These are phyloP conservation scores for Candida ficus DNA, from an alignment of 805 yeast genomes.

Conservation along the genomic window DNA sequence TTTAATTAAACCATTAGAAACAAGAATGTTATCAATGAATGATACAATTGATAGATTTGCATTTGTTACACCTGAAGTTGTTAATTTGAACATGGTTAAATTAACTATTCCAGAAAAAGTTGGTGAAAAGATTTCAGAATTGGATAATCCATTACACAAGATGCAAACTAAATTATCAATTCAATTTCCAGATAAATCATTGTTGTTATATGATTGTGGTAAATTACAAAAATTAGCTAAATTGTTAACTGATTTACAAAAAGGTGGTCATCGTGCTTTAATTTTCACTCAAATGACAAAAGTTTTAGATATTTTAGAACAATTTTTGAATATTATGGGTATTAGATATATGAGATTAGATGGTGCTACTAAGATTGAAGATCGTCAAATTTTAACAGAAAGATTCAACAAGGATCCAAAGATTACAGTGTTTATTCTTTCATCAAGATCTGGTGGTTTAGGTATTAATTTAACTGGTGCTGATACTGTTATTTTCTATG, in stretches of 20 bases:
- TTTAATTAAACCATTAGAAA: slow-evolving; percentile 36
- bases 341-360: slow-evolving; percentile 91
- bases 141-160: slow-evolving; percentile 61
- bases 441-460: slow-evolving; percentile 96
- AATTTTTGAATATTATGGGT: slow-evolving; percentile 90
- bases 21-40: slow-evolving; percentile 35
- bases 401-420: slow-evolving; percentile 81
- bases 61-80: slow-evolving; percentile 84
- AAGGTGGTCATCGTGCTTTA: slow-evolving; percentile 87
- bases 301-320: slow-evolving; percentile 89
- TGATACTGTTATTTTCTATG: slow-evolving; percentile 96
- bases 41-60: slow-evolving; percentile 69
- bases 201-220: slow-evolving; percentile 94
- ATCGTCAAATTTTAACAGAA: slow-evolving; percentile 90
- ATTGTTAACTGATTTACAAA: slow-evolving; percentile 69
- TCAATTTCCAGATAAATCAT: slow-evolving; percentile 93
- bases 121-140: slow-evolving; percentile 22
- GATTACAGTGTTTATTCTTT: slow-evolving; percentile 85
- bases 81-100: slow-evolving; percentile 65
- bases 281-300: slow-evolving; percentile 98
- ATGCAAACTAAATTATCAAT: slow-evolving; percentile 83
- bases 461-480: slow-evolving; percentile 98
- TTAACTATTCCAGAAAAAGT: slow-evolving; percentile 38
- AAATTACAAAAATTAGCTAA: slow-evolving; percentile 82
- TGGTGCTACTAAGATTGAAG: slow-evolving; percentile 97